Evolutionary conservation across 2,329 filamentous ascomycete species (phyloP).

Genomic region (Pezizomycotina sp.): DNA sequence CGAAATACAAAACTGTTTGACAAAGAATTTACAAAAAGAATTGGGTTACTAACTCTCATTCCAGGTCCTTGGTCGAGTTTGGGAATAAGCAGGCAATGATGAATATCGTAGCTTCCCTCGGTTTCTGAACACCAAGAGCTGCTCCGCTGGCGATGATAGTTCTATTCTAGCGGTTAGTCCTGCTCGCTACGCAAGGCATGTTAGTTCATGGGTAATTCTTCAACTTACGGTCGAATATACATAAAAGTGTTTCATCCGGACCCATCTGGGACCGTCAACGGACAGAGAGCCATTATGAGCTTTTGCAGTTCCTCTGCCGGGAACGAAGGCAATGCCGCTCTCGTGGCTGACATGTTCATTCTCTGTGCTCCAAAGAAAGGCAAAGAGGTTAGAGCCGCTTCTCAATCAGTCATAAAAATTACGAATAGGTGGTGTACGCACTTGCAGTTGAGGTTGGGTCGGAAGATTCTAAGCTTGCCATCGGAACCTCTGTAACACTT

Average conservation of each 20-base stretch:
- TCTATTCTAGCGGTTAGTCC: no score
- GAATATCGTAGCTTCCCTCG: slow-evolving; percentile 74
- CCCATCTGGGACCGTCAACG: slow-evolving; percentile 61
- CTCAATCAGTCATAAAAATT: no score
- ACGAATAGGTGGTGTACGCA: no score
- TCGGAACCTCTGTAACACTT: slow-evolving; percentile 56
- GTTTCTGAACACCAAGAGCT: slow-evolving; percentile 64
- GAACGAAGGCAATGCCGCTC: slow-evolving; percentile 62
- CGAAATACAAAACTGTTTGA: no score
- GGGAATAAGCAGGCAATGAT: slow-evolving; percentile 45
- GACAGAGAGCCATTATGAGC: slow-evolving; percentile 56
- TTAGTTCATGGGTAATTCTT: no score
- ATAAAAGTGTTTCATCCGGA: slow-evolving; percentile 56
- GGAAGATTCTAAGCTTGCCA: slow-evolving; percentile 58
- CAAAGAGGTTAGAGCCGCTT: no score
- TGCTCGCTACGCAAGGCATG: no score
- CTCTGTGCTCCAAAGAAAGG: no score
- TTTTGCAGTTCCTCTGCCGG: slow-evolving; percentile 54
- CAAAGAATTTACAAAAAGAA: no score
- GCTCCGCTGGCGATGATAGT: slow-evolving; percentile 69
- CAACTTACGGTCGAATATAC: slow-evolving; percentile 75
- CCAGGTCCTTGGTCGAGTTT: slow-evolving; percentile 20
- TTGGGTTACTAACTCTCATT: no score
- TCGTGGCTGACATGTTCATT: slow-evolving; percentile 42
- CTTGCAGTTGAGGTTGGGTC: slow-evolving; percentile 54